Evolutionary conservation across 2,329 filamentous ascomycete genomes (phyloP).

Genomic region (Sarocladiaceae sp.): DNA sequence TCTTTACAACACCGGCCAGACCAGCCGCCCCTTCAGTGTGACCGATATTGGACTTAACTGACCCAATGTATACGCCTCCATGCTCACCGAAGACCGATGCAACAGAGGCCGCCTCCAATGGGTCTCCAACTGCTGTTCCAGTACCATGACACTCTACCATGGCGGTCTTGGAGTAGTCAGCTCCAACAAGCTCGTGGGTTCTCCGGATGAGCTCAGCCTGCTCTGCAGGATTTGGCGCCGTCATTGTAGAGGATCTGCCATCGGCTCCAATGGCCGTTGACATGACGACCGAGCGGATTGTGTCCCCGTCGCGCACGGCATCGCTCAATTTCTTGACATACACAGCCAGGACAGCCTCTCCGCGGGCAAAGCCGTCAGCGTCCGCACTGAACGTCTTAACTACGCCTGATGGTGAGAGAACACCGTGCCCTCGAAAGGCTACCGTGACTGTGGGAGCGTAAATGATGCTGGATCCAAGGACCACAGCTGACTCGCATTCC

Average conservation of each 20-base stretch:
- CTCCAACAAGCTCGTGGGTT: conserved; percentile 30
- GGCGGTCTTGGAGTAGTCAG: conserved; percentile 27
- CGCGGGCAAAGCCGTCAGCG: conserved; percentile 35
- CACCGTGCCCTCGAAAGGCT: conserved; percentile 23
- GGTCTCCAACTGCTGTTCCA: conserved; percentile 41
- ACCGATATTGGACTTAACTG: conserved; percentile 17
- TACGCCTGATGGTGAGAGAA: not conserved
- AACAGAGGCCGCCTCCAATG: conserved; percentile 30
- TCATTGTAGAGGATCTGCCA: conserved; percentile 36
- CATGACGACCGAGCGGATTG: conserved; percentile 24
- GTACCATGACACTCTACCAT: conserved; percentile 46
- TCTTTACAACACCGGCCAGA: conserved; percentile 16
- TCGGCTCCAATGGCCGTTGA: conserved; percentile 26
- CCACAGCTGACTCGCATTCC: conserved; percentile 22
- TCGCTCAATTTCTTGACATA: conserved; percentile 34
- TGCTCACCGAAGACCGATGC: conserved; percentile 12
- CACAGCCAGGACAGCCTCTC: conserved; percentile 29
- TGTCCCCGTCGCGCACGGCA: conserved; percentile 34
- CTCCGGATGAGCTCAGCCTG: conserved; percentile 34
- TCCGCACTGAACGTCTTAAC: conserved; percentile 18
- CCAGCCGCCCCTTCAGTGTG: conserved; percentile 16
- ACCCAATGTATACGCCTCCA: conserved; percentile 9
- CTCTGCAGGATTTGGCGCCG: conserved; percentile 36
- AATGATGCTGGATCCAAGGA: conserved; percentile 40
- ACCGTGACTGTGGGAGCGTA: conserved; percentile 32